Conservation (phyloP, 2,329 filamentous ascomycete genomes). For the Hypoxylon rubiginosum region DNA sequence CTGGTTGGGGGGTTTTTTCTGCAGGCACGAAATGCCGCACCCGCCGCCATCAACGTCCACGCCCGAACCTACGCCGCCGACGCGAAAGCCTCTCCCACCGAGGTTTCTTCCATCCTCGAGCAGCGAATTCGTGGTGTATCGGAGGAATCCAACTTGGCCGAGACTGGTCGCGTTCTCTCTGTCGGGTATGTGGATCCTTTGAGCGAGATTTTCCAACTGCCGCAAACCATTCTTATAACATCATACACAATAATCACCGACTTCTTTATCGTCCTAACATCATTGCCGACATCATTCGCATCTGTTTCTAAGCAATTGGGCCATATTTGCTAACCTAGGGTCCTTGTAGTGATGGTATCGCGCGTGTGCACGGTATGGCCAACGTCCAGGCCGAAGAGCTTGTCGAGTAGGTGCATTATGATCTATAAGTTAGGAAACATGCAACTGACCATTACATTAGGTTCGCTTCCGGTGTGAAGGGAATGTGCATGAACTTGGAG, state of each 20-base stretch:
- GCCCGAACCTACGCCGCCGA: slow-evolving; percentile 93
- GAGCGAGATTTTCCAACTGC: slow-evolving; percentile 46
- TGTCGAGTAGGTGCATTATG: slow-evolving; percentile 84
- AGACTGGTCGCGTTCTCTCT: slow-evolving; percentile 98
- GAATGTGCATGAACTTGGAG: slow-evolving; percentile 99
- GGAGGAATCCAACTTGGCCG: slow-evolving; percentile 95
- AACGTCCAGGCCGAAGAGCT: slow-evolving; percentile 99
- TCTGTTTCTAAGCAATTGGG: slow-evolving; percentile 8
- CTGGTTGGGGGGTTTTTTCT: slow-evolving; percentile 61
- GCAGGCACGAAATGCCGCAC: slow-evolving; percentile 87
- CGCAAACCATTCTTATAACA: slow-evolving; percentile 25
- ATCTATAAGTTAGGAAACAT: slow-evolving; percentile 39
- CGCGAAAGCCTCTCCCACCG: slow-evolving; percentile 94
- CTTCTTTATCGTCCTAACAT: neutral
- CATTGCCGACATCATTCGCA: slow-evolving; percentile 3
- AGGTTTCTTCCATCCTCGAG: slow-evolving; percentile 99
- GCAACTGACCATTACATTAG: slow-evolving; percentile 61
- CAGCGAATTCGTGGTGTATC: slow-evolving; percentile 98
- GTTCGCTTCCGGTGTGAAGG: slow-evolving; percentile 99
- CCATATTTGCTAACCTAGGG: slow-evolving; percentile 45
- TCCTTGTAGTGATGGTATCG: slow-evolving; percentile 93
- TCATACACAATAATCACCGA: slow-evolving; percentile 27
- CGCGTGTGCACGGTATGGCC: slow-evolving; percentile 99
- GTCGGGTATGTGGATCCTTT: slow-evolving; percentile 83
- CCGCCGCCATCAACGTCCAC: slow-evolving; percentile 81